Evolutionary conservation across 2,329 filamentous ascomycete species (phyloP).

Genomic region (Emericellopsis atlantica): DNA sequence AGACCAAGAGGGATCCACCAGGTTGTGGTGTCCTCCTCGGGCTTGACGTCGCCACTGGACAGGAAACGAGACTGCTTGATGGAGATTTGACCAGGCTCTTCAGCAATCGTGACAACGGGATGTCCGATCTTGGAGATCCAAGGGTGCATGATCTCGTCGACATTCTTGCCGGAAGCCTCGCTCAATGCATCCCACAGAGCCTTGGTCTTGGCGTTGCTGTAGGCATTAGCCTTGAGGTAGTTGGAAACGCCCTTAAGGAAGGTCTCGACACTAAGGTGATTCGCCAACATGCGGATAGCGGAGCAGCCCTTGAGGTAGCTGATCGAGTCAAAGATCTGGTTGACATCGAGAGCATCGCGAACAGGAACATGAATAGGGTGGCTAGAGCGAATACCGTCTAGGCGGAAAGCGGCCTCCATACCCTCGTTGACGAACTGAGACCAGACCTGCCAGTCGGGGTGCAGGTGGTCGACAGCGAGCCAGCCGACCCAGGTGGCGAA

Average conservation of each 20-base stretch:
- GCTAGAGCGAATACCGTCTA: slow-evolving; percentile 82
- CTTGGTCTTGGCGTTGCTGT: slow-evolving; percentile 80
- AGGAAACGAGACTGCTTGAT: slow-evolving; percentile 84
- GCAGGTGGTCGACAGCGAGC: slow-evolving; percentile 80
- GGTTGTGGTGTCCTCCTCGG: slow-evolving; percentile 79
- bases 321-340: slow-evolving; percentile 96
- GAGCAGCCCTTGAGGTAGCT: slow-evolving; percentile 95
- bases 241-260: slow-evolving; percentile 85
- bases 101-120: slow-evolving; percentile 75
- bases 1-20: slow-evolving; percentile 95
- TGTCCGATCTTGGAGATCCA: slow-evolving; percentile 97
- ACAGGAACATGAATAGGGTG: slow-evolving; percentile 96
- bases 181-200: slow-evolving; percentile 85
- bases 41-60: slow-evolving; percentile 78
- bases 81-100: slow-evolving; percentile 70
- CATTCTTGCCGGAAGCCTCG: slow-evolving; percentile 77
- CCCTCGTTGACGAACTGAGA: slow-evolving; percentile 93
- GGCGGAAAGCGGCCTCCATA: slow-evolving; percentile 79
- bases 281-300: slow-evolving; percentile 89
- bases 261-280: slow-evolving; percentile 73
- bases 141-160: slow-evolving; percentile 76
- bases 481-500: slow-evolving; percentile 98
- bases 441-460: slow-evolving; percentile 98
- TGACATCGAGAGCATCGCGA: slow-evolving; percentile 84
- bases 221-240: slow-evolving; percentile 81